Percentiles rank a stretch among this genome's conserved stretches.
These are phyloP conservation scores for Apiospora malaysiana DNA, from an alignment of 2,329 filamentous ascomycete species.

Conservation along the genomic window DNA sequence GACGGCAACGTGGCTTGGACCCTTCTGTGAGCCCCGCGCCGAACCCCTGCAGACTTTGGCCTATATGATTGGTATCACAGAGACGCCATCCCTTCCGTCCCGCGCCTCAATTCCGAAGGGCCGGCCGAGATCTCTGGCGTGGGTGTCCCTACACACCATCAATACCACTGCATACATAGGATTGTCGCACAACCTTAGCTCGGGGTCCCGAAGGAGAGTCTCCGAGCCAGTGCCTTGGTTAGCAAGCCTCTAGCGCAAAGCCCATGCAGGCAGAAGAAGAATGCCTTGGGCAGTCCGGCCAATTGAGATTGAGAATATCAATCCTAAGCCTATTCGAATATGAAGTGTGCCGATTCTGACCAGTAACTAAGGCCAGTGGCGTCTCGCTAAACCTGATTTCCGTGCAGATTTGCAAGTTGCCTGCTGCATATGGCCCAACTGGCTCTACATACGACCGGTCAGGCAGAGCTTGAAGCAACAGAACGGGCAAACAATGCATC, in stretches of 20 bases:
- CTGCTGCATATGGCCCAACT: background rate
- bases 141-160: background rate
- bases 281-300: background rate
- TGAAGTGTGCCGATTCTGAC: background rate
- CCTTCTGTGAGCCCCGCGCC: background rate
- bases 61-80: conserved; percentile 15
- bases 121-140: background rate
- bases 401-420: background rate
- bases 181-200: background rate
- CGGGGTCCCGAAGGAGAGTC: too few species aligned
- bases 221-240: background rate
- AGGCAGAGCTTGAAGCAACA: background rate
- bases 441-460: background rate
- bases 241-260: background rate
- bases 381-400: background rate
- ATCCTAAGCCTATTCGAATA: background rate
- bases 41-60: background rate
- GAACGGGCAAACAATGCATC: background rate
- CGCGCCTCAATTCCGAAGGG: background rate
- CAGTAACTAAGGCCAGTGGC: background rate
- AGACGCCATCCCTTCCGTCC: background rate
- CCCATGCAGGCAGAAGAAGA: background rate
- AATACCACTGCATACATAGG: background rate
- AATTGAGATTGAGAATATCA: background rate
- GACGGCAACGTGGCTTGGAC: conserved; percentile 12